Evolutionary conservation across 495 filamentous ascomycete species (phyloP), one percentile per base, ranked within the genome.

Genomic region (Talaromyces adpressus): DNA sequence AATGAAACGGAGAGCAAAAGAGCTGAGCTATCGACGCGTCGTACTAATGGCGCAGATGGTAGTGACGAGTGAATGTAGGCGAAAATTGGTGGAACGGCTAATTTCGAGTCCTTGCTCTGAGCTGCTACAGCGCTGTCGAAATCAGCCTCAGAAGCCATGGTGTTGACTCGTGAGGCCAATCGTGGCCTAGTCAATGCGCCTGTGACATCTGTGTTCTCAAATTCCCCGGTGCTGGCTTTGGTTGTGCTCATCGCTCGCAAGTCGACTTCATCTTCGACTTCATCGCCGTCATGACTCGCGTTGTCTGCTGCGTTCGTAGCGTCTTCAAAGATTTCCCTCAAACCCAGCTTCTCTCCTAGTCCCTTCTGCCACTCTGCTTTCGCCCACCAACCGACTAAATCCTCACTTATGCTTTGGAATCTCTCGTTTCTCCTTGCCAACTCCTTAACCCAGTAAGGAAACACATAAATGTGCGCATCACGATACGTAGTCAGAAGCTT

Each of bases 331-430:
- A 94, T 83, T 45, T 89, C 79, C 47, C 79, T 75, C 30, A 98
- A 73, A 2, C 85, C 83, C 7, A 98, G 81, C 73, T 96, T 97
- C 18, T 86, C 82, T 1, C 81, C 85, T 0, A 97, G 77, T 0
- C 91, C 89, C 23, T 84, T 78, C 73, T 97, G 93, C 94, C 94
- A 99, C 36, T 83, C 85, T 1, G 92, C 83, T 71, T 98, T 98
- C 12, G 92, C 91, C 93, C 92, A 96, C 88, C 89, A 96, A 12
- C 93, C 93, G 18, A 99, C 74, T 20, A 97, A 83, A 67, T 98
- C 95, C 75, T 99, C 94, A 59, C 89, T 88, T 61, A 99, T 84
- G 47, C 85, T 93, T 59, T 96, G 89, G 52, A 98, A 82, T 20
- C 80, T 85, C 20, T 93, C 88, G 64, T 98, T 93, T 27, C 77